These are phyloP conservation scores for Naganishia vishniacii DNA, from an alignment of 768 basidiomycete genomes.

Conservation along the genomic window DNA sequence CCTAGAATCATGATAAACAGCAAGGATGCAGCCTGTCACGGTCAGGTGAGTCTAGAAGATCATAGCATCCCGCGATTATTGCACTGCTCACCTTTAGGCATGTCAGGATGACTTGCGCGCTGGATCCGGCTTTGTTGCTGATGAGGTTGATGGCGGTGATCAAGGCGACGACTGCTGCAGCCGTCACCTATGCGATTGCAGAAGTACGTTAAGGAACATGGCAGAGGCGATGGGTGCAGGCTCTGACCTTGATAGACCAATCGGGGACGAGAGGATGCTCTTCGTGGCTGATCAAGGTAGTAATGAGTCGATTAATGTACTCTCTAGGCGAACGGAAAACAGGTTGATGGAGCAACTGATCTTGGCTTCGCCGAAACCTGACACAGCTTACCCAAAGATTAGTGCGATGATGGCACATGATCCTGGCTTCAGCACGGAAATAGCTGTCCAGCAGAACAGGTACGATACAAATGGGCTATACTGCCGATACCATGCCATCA, in stretches of 20 bases:
- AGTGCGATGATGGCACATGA: conserved; percentile 66
- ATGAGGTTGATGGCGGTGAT: conserved; percentile 75
- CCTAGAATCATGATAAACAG: conserved; percentile 68
- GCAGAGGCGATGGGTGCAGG: neutral
- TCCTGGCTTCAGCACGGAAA: conserved; percentile 72
- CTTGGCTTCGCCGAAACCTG: no score
- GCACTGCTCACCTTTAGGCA: conserved; percentile 73
- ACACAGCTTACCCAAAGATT: conserved; percentile 49
- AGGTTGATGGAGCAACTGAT: no score
- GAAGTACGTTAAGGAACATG: neutral
- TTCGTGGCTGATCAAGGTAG: conserved; percentile 63
- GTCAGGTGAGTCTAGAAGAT: no score
- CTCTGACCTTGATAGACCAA: conserved; percentile 69
- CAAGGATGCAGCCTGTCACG: conserved; percentile 43
- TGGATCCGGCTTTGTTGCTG: conserved; percentile 69
- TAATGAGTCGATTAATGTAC: conserved; percentile 84
- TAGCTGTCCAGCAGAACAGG: conserved; percentile 91
- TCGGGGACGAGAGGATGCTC: conserved; percentile 59
- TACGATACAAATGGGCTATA: conserved; percentile 58
- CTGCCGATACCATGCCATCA: conserved; percentile 22
- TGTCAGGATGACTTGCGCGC: conserved; percentile 81
- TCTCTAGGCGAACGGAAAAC: conserved; percentile 51
- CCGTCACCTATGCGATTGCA: conserved; percentile 55
- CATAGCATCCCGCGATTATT: no score
- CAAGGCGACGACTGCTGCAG: conserved; percentile 62